These are phyloP conservation scores for Plectranthus barbatus DNA, from an alignment of 257 asterid species.

Conservation along the genomic window DNA sequence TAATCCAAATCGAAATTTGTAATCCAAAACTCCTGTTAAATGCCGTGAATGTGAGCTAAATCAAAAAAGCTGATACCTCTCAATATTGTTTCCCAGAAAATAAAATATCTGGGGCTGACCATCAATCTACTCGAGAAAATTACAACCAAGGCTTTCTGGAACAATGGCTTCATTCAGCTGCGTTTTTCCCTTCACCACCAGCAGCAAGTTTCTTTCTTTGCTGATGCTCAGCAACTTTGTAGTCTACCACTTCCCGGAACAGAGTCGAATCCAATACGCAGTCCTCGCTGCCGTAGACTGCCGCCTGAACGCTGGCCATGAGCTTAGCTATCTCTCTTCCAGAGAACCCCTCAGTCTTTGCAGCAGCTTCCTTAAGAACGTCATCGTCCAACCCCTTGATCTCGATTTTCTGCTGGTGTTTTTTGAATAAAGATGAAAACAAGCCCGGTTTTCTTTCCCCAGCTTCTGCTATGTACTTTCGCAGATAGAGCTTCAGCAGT, in stretches of 20 bases:
- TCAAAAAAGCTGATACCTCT: conserved; percentile 2
- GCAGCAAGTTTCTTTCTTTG: conserved; percentile 58
- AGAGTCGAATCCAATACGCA: conserved; percentile 63
- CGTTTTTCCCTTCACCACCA: conserved; percentile 13
- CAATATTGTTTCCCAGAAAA: not conserved
- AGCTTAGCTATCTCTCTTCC: conserved; percentile 91
- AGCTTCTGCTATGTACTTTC: conserved; percentile 68
- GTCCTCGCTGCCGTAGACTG: conserved; percentile 74
- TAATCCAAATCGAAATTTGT: not conserved
- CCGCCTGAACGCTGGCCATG: conserved; percentile 93
- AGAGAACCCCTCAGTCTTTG: conserved; percentile 64
- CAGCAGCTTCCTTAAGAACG: conserved; percentile 71
- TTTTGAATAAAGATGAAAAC: conserved; percentile 45
- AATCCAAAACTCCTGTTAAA: no score
- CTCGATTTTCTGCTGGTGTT: conserved; percentile 65
- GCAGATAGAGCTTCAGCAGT: conserved; percentile 56
- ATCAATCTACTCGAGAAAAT: not conserved
- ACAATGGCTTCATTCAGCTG: conserved; percentile 19
- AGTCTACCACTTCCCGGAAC: conserved; percentile 71
- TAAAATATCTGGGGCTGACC: conserved; percentile 19
- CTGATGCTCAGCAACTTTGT: conserved; percentile 78
- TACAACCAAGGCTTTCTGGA: no score
- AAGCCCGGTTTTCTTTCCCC: conserved; percentile 60
- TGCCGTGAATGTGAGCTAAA: no score
- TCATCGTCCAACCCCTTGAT: conserved; percentile 68